These are phyloP conservation scores for Rhodamnia argentea DNA, from an alignment of 345 rosid genomes.

Conservation along the genomic window DNA sequence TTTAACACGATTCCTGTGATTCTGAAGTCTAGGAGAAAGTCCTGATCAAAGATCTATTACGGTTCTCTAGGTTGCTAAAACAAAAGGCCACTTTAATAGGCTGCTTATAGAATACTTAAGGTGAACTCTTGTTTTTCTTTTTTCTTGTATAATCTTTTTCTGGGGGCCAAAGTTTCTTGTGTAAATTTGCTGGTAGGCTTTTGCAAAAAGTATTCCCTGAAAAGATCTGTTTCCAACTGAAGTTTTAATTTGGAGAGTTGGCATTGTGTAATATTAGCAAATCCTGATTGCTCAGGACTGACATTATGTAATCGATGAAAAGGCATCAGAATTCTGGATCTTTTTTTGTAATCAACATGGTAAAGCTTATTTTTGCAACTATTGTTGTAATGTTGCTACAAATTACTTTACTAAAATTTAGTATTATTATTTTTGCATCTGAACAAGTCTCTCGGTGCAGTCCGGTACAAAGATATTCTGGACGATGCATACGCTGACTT, in stretches of 20 bases:
- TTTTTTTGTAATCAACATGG: background rate
- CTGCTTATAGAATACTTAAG: background rate
- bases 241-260: background rate
- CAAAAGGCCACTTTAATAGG: background rate
- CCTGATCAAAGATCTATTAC: background rate
- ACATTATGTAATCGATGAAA: background rate
- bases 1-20: background rate
- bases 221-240: background rate
- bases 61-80: background rate
- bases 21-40: background rate
- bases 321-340: background rate
- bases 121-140: background rate
- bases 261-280: background rate
- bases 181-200: background rate
- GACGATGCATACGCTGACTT: slow-evolving; percentile 69
- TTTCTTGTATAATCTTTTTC: background rate
- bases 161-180: background rate
- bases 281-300: background rate
- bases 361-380: background rate
- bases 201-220: background rate
- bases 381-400: background rate
- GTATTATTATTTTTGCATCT: slow-evolving; percentile 11
- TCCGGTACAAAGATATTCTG: slow-evolving; percentile 82
- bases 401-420: background rate
- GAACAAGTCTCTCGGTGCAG: slow-evolving; percentile 37